Percentiles rank a stretch among this genome's conserved stretches.
phyloP scores from a whole-genome alignment of 768 basidiomycete genomes.

The Tylopilus sp. region DNA sequence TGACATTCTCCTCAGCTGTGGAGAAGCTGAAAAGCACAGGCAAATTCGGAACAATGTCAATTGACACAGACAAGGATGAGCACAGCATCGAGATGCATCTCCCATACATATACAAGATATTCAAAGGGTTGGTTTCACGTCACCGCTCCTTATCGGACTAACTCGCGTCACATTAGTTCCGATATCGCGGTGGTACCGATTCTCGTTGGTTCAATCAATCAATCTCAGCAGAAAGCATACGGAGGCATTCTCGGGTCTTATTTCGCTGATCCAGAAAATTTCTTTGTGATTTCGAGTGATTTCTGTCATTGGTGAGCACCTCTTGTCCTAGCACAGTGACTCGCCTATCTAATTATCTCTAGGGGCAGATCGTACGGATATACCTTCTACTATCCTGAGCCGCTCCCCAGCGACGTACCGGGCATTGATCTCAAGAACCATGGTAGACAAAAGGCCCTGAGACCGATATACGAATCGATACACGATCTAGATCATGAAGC shows the following conservation, averaged over 20 bases:
- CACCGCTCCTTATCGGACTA: conserved; percentile 1
- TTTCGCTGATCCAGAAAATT: conserved; percentile 70
- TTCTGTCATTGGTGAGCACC: conserved; percentile 91
- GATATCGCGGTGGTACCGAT: conserved; percentile 87
- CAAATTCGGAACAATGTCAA: conserved; percentile 65
- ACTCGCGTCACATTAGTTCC: conserved; percentile 37
- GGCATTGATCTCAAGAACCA: conserved; percentile 51
- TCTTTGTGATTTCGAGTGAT: conserved; percentile 91
- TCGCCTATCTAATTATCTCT: conserved; percentile 1
- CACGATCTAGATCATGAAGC: conserved; percentile 82
- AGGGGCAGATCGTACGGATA: conserved; percentile 88
- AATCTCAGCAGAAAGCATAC: conserved; percentile 55
- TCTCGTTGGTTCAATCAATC: conserved; percentile 76
- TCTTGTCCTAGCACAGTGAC: background rate
- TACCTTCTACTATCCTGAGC: conserved; percentile 79
- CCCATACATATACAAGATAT: conserved; percentile 83
- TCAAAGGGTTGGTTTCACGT: conserved; percentile 59
- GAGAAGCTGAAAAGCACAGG: conserved; percentile 11
- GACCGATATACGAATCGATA: conserved; percentile 84
- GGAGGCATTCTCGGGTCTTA: conserved; percentile 79
- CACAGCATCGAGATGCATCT: conserved; percentile 99
- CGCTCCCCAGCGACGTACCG: conserved; percentile 43
- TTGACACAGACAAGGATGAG: conserved; percentile 81
- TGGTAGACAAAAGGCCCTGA: conserved; percentile 35
- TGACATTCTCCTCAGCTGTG: conserved; percentile 16